Base-by-base conservation (phyloP, 2,329 filamentous ascomycete species). In the Aspergillus glaucus region DNA sequence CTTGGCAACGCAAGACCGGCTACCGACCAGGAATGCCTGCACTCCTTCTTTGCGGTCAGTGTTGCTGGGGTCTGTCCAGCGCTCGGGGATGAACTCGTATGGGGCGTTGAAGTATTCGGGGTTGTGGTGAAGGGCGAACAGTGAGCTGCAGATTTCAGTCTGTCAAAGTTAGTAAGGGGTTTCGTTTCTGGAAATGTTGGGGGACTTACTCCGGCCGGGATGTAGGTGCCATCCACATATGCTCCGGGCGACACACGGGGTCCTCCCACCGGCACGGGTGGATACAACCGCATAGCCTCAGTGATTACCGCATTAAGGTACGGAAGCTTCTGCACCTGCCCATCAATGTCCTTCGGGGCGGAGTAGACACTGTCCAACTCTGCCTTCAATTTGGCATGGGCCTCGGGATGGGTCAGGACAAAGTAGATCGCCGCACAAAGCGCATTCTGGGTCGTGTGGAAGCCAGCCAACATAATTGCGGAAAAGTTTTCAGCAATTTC, bases 101-200 rank as follows among this genome's bases (percentile, higher is more conserved):
- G 66, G 60, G 10, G 57, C 50, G 21, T 54, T 48, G 50, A 62
- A 68, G 45, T 67, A 65, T 6, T 55, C 55, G 8, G 54, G 52
- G 28, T 66, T 62, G 37, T 65, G 64, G 45, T 67, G 63, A 21
- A 68, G 47, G 2, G 62, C 54, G 47, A 62, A 69, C 7, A 57
- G 46, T 5, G 56, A 55, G 19, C 60, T 61, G 34, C 62, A 65
- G 15, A 69, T 55, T 37, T 61, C 58, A 15, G 54, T 52, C 54
- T 55, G 22, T 22, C 22, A 17, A 12, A 19, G 34, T 43, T 4
- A 32, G 24, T 8, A 43, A 21, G 10, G 22, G 40, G 26, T 48
- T 48, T 3, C 9, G 4, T 30, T 30, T 30, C 9, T 12, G 26
- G 9, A 12, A n/a, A 28, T 19, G 4, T 17, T 7, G 15, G n/a